phyloP scores from a whole-genome alignment of 2,329 filamentous ascomycete genomes.

The Atkinsonella texensis region DNA sequence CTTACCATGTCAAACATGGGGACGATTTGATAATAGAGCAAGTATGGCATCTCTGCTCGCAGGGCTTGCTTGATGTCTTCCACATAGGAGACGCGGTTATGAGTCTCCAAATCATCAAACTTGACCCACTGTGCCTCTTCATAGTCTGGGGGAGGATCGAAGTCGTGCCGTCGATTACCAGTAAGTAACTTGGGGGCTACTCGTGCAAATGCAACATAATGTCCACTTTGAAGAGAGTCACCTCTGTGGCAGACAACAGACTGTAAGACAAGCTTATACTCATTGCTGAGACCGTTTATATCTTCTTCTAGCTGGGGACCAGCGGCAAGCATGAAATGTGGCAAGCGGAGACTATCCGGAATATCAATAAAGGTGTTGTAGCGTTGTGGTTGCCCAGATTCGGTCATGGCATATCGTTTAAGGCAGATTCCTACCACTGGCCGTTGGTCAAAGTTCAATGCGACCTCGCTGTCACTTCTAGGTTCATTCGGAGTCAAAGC shows the following conservation, averaged over 20 bases:
- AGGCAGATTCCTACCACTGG: conserved; percentile 88
- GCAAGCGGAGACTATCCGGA: conserved; percentile 65
- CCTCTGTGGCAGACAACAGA: conserved; percentile 89
- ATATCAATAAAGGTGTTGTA: conserved; percentile 85
- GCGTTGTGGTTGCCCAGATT: conserved; percentile 54
- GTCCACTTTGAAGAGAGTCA: conserved; percentile 72
- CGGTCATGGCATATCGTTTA: conserved; percentile 69
- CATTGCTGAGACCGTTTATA: conserved; percentile 58
- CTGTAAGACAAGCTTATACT: conserved; percentile 86
- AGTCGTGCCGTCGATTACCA: conserved; percentile 44
- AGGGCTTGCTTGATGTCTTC: conserved; percentile 67
- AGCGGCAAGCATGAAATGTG: conserved; percentile 74
- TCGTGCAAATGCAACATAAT: conserved; percentile 79
- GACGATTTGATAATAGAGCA: conserved; percentile 90
- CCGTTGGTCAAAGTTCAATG: conserved; percentile 72
- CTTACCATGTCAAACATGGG: conserved; percentile 62
- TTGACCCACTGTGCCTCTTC: conserved; percentile 72
- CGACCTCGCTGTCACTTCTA: conserved; percentile 63
- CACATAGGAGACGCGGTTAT: conserved; percentile 60
- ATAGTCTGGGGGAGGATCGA: conserved; percentile 51
- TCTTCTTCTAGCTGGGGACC: conserved; percentile 51
- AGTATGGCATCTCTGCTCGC: conserved; percentile 80
- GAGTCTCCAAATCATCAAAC: conserved; percentile 71
- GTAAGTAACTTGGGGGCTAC: conserved; percentile 53
- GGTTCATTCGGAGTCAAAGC: conserved; percentile 45